Evolutionary conservation across 768 basidiomycete genomes (phyloP).

Genomic region (Dentipellis fragilis): DNA sequence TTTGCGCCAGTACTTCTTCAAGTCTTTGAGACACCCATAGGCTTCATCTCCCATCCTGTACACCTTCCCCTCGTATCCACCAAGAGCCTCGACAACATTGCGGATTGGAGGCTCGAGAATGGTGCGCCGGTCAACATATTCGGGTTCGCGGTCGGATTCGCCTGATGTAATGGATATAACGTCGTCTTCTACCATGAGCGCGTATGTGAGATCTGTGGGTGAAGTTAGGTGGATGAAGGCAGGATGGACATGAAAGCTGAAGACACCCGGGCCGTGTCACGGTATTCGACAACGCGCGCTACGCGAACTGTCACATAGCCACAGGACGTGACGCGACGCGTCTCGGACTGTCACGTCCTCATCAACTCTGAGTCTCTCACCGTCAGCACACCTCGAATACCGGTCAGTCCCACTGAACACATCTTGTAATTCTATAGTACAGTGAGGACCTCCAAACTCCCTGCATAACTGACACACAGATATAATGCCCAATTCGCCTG

Average conservation of each 20-base stretch:
- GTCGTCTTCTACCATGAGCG: slow-evolving; percentile 18
- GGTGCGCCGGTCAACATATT: slow-evolving; percentile 31
- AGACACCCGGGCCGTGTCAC: too few relatives aligned
- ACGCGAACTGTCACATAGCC: not conserved
- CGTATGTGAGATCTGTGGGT: not conserved
- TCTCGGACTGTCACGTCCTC: not conserved
- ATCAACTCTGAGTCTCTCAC: not conserved
- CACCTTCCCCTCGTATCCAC: slow-evolving; percentile 54
- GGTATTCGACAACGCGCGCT: not conserved
- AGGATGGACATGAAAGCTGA: too few relatives aligned
- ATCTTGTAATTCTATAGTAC: too few relatives aligned
- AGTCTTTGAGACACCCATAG: slow-evolving; percentile 80
- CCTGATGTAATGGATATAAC: slow-evolving; percentile 19
- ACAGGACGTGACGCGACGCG: not conserved
- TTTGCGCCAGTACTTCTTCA: slow-evolving; percentile 92
- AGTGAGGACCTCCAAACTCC: too few relatives aligned
- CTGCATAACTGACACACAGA: too few relatives aligned
- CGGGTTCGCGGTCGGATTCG: slow-evolving; percentile 19
- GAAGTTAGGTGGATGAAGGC: not conserved
- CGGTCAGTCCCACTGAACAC: too few relatives aligned
- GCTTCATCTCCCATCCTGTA: slow-evolving; percentile 79
- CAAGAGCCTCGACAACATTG: slow-evolving; percentile 72
- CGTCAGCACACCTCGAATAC: too few relatives aligned
- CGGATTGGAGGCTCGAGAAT: slow-evolving; percentile 60
- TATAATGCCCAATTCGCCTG: too few relatives aligned